phyloP scores from a whole-genome alignment of 2,329 filamentous ascomycete genomes.

The Venturia effusa region DNA sequence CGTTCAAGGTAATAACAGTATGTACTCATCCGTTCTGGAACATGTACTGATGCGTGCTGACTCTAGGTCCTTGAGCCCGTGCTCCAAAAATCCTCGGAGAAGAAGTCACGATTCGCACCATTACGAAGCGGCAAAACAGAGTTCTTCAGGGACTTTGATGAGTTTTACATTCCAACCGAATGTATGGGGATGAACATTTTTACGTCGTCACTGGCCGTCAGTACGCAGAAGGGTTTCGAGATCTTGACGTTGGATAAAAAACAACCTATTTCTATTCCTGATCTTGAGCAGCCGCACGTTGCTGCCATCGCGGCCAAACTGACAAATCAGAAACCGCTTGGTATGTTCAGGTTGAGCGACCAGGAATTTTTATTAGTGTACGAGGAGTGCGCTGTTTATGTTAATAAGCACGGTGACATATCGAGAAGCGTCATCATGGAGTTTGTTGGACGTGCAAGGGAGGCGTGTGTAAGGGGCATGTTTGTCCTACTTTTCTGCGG shows the following conservation, averaged over 20 bases:
- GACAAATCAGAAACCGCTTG: conserved; percentile 70
- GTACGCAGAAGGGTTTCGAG: conserved; percentile 86
- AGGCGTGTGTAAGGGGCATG: conserved; percentile 79
- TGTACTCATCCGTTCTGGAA: conserved; percentile 2
- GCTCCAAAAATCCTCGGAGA: conserved; percentile 82
- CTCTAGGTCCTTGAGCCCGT: conserved; percentile 79
- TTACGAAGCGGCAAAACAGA: conserved; percentile 69
- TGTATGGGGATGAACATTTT: conserved; percentile 94
- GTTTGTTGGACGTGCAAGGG: conserved; percentile 87
- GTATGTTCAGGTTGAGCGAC: conserved; percentile 88
- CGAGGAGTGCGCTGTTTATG: conserved; percentile 92
- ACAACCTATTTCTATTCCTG: conserved; percentile 85
- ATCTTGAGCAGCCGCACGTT: conserved; percentile 67
- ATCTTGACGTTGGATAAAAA: conserved; percentile 97
- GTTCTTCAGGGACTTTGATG: conserved; percentile 95
- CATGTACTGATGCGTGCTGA: conserved; percentile 9
- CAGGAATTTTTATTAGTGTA: conserved; percentile 79
- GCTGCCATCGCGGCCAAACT: conserved; percentile 78
- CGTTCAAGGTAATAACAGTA: conserved; percentile 53
- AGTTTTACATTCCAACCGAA: conserved; percentile 95
- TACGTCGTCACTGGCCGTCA: conserved; percentile 84
- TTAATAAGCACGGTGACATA: conserved; percentile 96
- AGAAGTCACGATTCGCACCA: conserved; percentile 51
- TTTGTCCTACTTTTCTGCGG: conserved; percentile 91
- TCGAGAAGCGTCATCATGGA: conserved; percentile 94